phyloP scores from a whole-genome alignment of 2,329 filamentous ascomycete genomes.

The Pyricularia grisea region DNA sequence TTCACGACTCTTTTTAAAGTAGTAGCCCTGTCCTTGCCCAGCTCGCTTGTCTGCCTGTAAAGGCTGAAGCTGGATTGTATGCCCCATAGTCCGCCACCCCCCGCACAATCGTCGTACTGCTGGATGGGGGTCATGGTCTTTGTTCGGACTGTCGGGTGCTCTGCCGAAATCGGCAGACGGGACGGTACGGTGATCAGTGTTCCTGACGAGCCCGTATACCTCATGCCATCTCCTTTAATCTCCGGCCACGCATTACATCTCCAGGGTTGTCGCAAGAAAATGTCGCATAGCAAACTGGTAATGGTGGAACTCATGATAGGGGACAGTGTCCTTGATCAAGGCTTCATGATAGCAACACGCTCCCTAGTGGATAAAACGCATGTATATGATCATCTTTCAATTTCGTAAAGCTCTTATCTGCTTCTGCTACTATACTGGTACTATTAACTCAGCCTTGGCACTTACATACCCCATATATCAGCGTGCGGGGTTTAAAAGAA shows the following conservation, averaged over 20 bases:
- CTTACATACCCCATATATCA: neutral
- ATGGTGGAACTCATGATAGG: neutral
- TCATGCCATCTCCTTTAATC: neutral
- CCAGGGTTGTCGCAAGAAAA: neutral
- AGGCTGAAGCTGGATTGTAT: neutral
- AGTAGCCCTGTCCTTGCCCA: neutral
- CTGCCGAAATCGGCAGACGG: neutral
- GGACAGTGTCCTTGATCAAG: neutral
- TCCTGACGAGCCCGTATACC: neutral
- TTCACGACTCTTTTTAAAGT: neutral
- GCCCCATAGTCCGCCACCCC: neutral
- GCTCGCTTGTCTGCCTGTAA: neutral
- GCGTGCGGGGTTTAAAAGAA: neutral
- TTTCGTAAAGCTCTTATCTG: neutral
- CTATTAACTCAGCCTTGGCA: neutral
- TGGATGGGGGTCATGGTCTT: neutral
- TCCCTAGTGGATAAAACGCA: neutral
- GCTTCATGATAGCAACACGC: neutral
- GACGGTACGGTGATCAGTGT: neutral
- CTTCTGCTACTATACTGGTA: neutral
- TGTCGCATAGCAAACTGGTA: neutral
- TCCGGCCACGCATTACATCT: neutral
- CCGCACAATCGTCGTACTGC: neutral
- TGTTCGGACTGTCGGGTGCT: neutral
- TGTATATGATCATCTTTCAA: neutral